Base-by-base conservation (phyloP, 768 basidiomycete species). In the Melanogaster broomeanus region DNA sequence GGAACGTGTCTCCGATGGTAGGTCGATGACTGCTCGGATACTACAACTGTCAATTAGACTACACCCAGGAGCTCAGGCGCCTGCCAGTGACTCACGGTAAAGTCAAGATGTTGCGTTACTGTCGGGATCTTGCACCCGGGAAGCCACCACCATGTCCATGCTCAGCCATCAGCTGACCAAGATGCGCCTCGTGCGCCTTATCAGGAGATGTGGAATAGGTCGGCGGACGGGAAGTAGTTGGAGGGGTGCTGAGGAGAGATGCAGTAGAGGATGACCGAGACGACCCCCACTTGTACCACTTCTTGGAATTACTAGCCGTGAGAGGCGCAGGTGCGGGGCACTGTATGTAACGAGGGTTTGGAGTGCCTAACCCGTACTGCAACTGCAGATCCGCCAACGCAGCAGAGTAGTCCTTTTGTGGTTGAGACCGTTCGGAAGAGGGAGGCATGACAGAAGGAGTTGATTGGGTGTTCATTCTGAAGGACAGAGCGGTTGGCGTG, bases 351-450 rank as follows among this genome's bases (percentile, higher is more conserved):
- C 24, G 6, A 37, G 22, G 7, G 40, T 24, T 24, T 6, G 24
- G 0, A 27, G 27, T 8, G 33, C 61, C 63, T 1, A 61, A 13
- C 10, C 64, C 63, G 21, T 66, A 64, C 35, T 46, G 52, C 9
- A 25, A 30, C 28, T 64, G 63, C 21, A 66, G 16, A n/a, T 45
- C 28, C 2, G 49, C 64, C 51, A 61, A 63, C 3, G 63, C 58
- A n/a, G 61, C 54, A 15, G 9, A 45, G 38, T 63, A 64, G 47
- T 64, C 61, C 56, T 64, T 64, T 37, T 56, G 51, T 15, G 61
- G 53, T 4, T 45, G 33, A 21, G 42, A 10, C 10, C 39, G 13
- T 51, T 42, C 50, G 11, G 46, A 31, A 44, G 48, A 38, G 9
- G 25, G 15, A 9, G 48, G 7, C 28, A 34, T 22, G 6, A 28